A percentile compares a stretch with the other conserved stretches of the same genome.
phyloP scores from a whole-genome alignment of 495 filamentous ascomycete genomes.

The Penicillium waksmanii region DNA sequence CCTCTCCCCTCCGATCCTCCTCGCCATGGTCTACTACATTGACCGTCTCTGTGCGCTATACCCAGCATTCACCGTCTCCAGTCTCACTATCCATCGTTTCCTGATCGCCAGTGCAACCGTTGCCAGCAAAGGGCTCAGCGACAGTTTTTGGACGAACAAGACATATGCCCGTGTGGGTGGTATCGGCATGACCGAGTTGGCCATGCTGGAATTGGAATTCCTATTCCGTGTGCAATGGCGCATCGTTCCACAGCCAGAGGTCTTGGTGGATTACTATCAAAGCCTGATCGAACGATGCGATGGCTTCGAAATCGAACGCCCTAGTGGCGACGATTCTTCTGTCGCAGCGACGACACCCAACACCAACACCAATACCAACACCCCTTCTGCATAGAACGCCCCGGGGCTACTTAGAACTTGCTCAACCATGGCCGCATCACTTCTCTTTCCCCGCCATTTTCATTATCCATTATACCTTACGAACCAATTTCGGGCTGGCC shows the following conservation, averaged over 20 bases:
- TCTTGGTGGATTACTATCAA: constrained; percentile 88
- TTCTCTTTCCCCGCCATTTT: constrained; percentile 2
- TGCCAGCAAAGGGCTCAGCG: constrained; percentile 91
- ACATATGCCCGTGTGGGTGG: constrained; percentile 94
- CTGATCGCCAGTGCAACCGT: constrained; percentile 95
- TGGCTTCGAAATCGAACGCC: constrained; percentile 57
- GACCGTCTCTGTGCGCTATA: constrained; percentile 92
- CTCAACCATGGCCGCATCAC: neutral
- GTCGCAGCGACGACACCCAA: constrained; percentile 13
- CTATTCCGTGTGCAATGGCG: constrained; percentile 90
- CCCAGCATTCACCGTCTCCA: constrained; percentile 91
- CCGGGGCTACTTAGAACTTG: neutral
- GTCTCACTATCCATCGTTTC: constrained; percentile 94
- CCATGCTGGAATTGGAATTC: constrained; percentile 93
- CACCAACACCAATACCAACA: constrained; percentile 14
- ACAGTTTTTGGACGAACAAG: constrained; percentile 96
- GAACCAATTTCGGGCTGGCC: constrained; percentile 27
- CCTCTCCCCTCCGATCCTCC: constrained; percentile 87
- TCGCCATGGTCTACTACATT: constrained; percentile 99
- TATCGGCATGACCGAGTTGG: constrained; percentile 83
- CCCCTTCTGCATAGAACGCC: constrained; percentile 15
- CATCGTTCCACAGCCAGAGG: constrained; percentile 93
- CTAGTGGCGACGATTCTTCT: constrained; percentile 12
- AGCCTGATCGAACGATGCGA: constrained; percentile 77
- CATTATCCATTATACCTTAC: neutral